A percentile compares a stretch with the other conserved stretches of the same genome.
phyloP scores from a whole-genome alignment of 306 rosid species.

The Gillenia trifoliata region DNA sequence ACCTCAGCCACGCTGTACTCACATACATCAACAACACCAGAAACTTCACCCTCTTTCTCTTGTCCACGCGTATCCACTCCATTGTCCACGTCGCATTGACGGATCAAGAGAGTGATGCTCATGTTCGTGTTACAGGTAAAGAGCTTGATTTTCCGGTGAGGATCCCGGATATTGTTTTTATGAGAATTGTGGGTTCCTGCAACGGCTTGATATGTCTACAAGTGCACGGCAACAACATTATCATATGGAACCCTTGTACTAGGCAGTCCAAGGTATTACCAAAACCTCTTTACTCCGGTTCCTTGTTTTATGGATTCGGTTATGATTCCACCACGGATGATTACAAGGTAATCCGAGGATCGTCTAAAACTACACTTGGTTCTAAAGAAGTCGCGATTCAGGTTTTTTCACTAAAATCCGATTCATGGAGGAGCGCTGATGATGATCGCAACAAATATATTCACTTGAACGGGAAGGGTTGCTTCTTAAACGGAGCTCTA shows the following conservation, averaged over 20 bases:
- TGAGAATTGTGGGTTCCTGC: not conserved
- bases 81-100: not conserved
- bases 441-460: not conserved
- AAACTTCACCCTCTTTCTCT: not conserved
- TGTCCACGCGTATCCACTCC: not conserved
- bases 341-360: not conserved
- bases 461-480: not conserved
- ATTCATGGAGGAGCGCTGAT: not conserved
- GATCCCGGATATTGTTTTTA: not conserved
- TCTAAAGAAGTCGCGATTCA: not conserved
- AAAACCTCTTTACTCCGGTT: not conserved
- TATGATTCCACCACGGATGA: not conserved
- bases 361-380: not conserved
- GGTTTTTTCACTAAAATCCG: not conserved
- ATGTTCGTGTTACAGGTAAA: not conserved
- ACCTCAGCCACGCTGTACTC: not conserved
- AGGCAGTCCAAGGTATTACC: not conserved
- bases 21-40: not conserved
- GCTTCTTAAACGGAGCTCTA: slow-evolving; percentile 1
- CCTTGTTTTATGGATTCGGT: not conserved
- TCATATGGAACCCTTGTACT: slow-evolving; percentile 12
- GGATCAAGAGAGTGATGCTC: not conserved
- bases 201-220: not conserved
- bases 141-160: not conserved
- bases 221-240: not conserved